These are phyloP conservation scores for Fabrea salina DNA, from an alignment of 169 alveolate genomes.

Conservation along the genomic window DNA sequence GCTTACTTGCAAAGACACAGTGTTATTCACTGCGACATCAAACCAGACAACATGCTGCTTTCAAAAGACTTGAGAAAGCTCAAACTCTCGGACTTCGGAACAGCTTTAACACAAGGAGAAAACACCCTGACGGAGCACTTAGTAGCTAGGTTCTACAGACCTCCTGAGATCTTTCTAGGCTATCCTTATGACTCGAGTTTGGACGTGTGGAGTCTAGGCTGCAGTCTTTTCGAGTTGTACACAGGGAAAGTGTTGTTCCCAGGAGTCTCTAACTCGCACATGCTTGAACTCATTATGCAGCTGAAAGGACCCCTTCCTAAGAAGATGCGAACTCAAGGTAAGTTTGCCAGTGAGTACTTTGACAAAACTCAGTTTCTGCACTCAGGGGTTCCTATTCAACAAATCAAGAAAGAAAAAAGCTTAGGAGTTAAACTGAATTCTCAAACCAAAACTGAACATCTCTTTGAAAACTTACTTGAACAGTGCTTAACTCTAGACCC, in stretches of 20 bases:
- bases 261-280: conserved; percentile 94
- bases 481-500: conserved; percentile 94
- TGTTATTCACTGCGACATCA: conserved; percentile 83
- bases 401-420: conserved; percentile 78
- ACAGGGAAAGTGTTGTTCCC: conserved; percentile 96
- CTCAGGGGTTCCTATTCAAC: conserved; percentile 38
- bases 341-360: conserved; percentile 82
- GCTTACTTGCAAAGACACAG: conserved; percentile 40
- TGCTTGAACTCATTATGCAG: conserved; percentile 94
- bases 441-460: conserved; percentile 11
- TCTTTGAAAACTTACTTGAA: conserved; percentile 93
- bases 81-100: conserved; percentile 97
- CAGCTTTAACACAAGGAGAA: conserved; percentile 89
- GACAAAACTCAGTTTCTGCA: conserved; percentile 52
- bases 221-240: conserved; percentile 94
- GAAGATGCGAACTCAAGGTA: conserved; percentile 88
- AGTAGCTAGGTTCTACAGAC: conserved; percentile 95
- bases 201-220: conserved; percentile 97
- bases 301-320: conserved; percentile 92
- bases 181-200: conserved; percentile 85
- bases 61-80: conserved; percentile 80
- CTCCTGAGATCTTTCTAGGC: conserved; percentile 98
- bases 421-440: conserved; percentile 16
- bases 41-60: conserved; percentile 96
- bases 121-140: conserved; percentile 89